Evolutionary conservation across 1,139 yeast genomes (phyloP).

Genomic region (Kluyveromyces sp.): DNA sequence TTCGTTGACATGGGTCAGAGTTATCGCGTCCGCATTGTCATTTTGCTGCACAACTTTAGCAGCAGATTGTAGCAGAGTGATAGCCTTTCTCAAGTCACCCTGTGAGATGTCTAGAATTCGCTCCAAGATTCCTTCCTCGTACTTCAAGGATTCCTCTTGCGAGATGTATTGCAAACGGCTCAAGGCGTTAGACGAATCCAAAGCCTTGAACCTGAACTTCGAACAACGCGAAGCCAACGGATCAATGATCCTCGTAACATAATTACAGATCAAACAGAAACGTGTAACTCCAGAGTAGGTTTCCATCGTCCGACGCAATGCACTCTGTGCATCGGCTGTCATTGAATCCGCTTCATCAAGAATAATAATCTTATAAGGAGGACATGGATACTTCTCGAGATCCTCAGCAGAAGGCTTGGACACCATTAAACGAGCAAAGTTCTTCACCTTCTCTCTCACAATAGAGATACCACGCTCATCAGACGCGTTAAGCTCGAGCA

Average conservation of each 20-base stretch:
- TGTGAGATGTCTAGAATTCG: constrained; percentile 60
- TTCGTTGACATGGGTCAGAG: constrained; percentile 43
- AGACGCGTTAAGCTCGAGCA: constrained; percentile 87
- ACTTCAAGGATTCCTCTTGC: constrained; percentile 39
- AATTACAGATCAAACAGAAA: constrained; percentile 89
- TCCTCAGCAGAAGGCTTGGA: constrained; percentile 72
- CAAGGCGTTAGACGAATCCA: constrained; percentile 66
- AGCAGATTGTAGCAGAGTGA: constrained; percentile 84
- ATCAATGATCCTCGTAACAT: constrained; percentile 91
- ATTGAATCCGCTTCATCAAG: constrained; percentile 96
- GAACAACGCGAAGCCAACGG: constrained; percentile 96
- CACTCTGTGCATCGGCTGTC: constrained; percentile 98
- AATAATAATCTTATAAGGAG: constrained; percentile 79
- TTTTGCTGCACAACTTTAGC: constrained; percentile 45
- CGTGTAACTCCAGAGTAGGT: constrained; percentile 85
- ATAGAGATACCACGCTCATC: constrained; percentile 94
- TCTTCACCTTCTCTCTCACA: constrained; percentile 86
- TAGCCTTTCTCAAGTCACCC: constrained; percentile 92
- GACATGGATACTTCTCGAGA: constrained; percentile 74
- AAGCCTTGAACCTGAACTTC: constrained; percentile 78
- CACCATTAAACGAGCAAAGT: constrained; percentile 80
- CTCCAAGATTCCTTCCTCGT: constrained; percentile 45
- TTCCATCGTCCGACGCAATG: constrained; percentile 94
- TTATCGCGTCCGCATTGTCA: constrained; percentile 17
- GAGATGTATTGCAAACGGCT: constrained; percentile 54